Base-by-base conservation (phyloP, 2,329 filamentous ascomycete species). In the Fusarium pininemorale region DNA sequence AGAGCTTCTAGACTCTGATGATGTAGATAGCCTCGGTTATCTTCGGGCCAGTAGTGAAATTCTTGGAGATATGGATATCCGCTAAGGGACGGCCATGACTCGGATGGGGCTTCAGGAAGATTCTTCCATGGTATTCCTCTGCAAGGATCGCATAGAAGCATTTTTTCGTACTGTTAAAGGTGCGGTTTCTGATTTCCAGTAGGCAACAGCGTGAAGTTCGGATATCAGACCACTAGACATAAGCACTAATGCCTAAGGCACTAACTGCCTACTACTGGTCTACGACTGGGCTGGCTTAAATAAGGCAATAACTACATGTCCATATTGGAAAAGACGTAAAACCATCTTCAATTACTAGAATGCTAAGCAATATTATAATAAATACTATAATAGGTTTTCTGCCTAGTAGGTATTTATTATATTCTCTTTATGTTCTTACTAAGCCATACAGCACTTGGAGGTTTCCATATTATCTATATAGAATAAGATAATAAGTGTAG, bases 1-100 rank as follows among this genome's bases (percentile, higher is more conserved):
- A 69, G 26, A 1, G 26, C 64, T 14, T 38, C 44, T 2, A 69
- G 32, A 7, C 35, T 53, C 13, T 63, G 56, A n/a, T 69, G 64
- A 8, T 69, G 44, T 3, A 28, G 22, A 1, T 39, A 51, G 11
- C 64, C 66, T 53, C 32, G 54, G 14, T 7, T 18, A 1, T 66
- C 41, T 20, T 50, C 16, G 9, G 41, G 59, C 59, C 63, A 64
- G 3, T 12, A 10, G 16, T 48, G 20, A 26, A 42, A 64, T 3
- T 51, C 22, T 13, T 38, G 48, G 9, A 66, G 18, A 42, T 66
- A 64, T 13, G 48, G 35, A 37, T 41, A 35, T 22, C 63, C 47
- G 10, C 26, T 48, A 3, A 3, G 41, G 4, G 20, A 24, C 3
- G 24, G 6, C 3, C 4, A 18, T 6, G n/a, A 20, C 1, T 55